A percentile compares a stretch with the other conserved stretches of the same genome.
These are phyloP conservation scores for Magnaporthales sp. DNA, from an alignment of 2,329 filamentous ascomycete genomes.

Conservation along the genomic window DNA sequence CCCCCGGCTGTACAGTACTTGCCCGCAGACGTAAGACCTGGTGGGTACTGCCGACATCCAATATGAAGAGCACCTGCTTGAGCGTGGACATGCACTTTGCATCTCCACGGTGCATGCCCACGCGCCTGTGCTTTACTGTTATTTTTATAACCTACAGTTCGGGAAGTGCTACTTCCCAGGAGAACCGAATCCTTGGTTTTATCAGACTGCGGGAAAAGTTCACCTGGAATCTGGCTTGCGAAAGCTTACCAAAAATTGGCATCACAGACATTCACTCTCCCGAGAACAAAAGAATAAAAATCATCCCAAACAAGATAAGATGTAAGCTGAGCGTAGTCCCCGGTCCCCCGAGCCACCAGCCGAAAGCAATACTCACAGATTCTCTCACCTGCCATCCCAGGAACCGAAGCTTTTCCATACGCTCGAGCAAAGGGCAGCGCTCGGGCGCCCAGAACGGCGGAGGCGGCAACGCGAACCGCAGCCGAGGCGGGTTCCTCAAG, in stretches of 20 bases:
- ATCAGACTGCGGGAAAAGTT: not conserved
- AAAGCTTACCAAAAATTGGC: not conserved
- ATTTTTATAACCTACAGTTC: not conserved
- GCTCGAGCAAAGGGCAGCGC: conserved; percentile 48
- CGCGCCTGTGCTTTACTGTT: not conserved
- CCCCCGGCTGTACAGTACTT: not conserved
- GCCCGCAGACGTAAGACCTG: not conserved
- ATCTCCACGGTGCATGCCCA: too few relatives aligned
- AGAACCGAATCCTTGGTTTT: not conserved
- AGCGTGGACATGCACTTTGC: not conserved
- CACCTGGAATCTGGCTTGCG: too few relatives aligned
- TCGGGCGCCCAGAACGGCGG: conserved; percentile 26
- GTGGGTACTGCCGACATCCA: not conserved
- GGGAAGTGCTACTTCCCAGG: not conserved
- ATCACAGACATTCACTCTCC: not conserved
- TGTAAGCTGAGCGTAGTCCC: not conserved
- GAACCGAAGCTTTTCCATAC: conserved; percentile 68
- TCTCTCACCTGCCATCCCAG: conserved; percentile 25
- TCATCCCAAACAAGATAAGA: not conserved
- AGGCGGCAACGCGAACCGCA: conserved; percentile 41
- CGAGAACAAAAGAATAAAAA: not conserved
- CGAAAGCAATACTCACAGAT: not conserved
- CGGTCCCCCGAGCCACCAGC: not conserved
- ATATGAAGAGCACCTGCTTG: not conserved
- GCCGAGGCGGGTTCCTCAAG: conserved; percentile 66